Percentiles rank a stretch among this genome's conserved stretches.
phyloP scores from a whole-genome alignment of 345 rosid species.

The Eucalyptus curtisii region DNA sequence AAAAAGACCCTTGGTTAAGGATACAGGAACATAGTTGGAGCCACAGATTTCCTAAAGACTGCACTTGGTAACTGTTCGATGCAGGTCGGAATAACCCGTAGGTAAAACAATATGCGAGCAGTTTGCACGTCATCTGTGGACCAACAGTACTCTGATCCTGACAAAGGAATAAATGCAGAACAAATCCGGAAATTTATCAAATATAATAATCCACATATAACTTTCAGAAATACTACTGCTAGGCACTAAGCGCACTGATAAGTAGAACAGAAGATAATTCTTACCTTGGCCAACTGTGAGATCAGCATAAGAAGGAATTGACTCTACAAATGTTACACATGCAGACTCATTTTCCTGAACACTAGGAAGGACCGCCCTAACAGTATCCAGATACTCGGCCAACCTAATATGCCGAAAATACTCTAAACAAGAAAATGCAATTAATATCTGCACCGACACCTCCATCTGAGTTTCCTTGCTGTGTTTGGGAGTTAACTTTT shows the following conservation, averaged over 20 bases:
- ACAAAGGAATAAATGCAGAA: constrained; percentile 6
- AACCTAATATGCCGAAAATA: constrained; percentile 75
- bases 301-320: constrained; percentile 61
- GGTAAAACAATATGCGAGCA: constrained; percentile 74
- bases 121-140: constrained; percentile 88
- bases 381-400: constrained; percentile 84
- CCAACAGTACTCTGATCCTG: constrained; percentile 53
- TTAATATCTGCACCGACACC: constrained; percentile 57
- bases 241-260: background rate
- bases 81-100: constrained; percentile 85
- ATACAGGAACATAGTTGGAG: constrained; percentile 91
- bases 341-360: constrained; percentile 71
- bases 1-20: constrained; percentile 13
- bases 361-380: constrained; percentile 55
- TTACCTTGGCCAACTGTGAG: constrained; percentile 65
- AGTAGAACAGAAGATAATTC: background rate
- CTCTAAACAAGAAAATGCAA: constrained; percentile 75
- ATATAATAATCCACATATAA: background rate
- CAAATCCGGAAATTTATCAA: background rate
- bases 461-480: constrained; percentile 43
- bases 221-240: background rate
- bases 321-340: constrained; percentile 60
- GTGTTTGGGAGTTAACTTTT: constrained; percentile 33
- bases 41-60: constrained; percentile 52
- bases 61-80: constrained; percentile 49